Conservation (phyloP, 176 grass and related monocot species). For the Aegilops umbellulata region DNA sequence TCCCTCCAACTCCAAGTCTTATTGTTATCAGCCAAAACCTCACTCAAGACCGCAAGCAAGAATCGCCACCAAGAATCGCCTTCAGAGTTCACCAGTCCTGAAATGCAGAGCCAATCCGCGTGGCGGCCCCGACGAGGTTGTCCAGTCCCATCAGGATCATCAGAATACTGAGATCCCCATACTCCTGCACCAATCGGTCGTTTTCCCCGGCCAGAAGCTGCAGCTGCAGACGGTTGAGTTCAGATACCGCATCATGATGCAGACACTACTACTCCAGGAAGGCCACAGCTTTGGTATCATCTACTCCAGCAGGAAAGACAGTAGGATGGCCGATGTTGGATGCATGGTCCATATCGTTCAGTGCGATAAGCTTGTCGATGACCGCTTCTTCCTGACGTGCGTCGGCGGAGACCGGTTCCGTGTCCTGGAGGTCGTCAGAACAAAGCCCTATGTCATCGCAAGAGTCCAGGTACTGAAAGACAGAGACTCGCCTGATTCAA, state of each 20-base stretch:
- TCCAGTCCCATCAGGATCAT: slow-evolving; percentile 20
- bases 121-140: slow-evolving; percentile 2
- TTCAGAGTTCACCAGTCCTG: background rate
- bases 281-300: slow-evolving; percentile 48
- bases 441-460: slow-evolving; percentile 77
- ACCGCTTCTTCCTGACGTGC: slow-evolving; percentile 84
- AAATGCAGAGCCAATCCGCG: slow-evolving; percentile 38
- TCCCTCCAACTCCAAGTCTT: background rate
- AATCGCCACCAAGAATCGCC: background rate
- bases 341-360: slow-evolving; percentile 70
- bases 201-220: slow-evolving; percentile 60
- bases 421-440: slow-evolving; percentile 48
- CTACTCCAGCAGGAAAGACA: background rate
- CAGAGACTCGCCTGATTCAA: slow-evolving; percentile 28
- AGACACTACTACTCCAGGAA: slow-evolving; percentile 67
- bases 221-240: slow-evolving; percentile 88
- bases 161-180: slow-evolving; percentile 61
- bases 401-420: slow-evolving; percentile 72
- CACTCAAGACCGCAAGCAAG: background rate
- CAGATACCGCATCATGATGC: slow-evolving; percentile 94
- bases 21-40: background rate
- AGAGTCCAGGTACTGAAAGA: slow-evolving; percentile 59
- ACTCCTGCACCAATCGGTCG: slow-evolving; percentile 51
- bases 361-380: slow-evolving; percentile 65
- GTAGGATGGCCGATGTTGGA: slow-evolving; percentile 44